Percentiles rank a stretch among this genome's conserved stretches.
phyloP scores from a whole-genome alignment of 805 yeast genomes.

The Kluyveromyces nonfermentans region DNA sequence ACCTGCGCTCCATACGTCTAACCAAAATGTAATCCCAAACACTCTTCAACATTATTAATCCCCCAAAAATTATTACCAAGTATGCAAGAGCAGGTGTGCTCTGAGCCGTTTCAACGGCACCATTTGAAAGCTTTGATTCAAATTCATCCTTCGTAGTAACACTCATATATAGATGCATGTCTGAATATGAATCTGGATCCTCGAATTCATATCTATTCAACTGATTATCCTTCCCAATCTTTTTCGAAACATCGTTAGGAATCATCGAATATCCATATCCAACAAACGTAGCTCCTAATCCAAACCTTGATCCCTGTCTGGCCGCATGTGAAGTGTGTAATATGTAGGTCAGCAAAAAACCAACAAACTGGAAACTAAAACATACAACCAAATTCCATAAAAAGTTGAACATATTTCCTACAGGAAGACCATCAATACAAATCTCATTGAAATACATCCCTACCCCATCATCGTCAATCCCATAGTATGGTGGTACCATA shows the following conservation, averaged over 20 bases:
- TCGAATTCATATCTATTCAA: slow-evolving; percentile 40
- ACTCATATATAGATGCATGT: slow-evolving; percentile 19
- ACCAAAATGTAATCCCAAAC: slow-evolving; percentile 65
- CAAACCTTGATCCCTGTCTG: slow-evolving; percentile 88
- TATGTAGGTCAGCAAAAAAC: slow-evolving; percentile 81
- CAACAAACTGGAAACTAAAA: slow-evolving; percentile 87
- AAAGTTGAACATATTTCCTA: slow-evolving; percentile 81
- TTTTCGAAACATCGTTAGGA: slow-evolving; percentile 33
- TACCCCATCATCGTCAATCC: slow-evolving; percentile 61
- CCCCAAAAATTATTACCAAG: slow-evolving; percentile 58
- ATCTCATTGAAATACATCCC: slow-evolving; percentile 67
- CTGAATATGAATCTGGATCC: slow-evolving; percentile 51
- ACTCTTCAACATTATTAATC: slow-evolving; percentile 55
- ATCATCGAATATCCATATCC: slow-evolving; percentile 54
- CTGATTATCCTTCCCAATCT: slow-evolving; percentile 24
- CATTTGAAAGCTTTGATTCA: slow-evolving; percentile 24
- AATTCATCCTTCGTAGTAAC: slow-evolving; percentile 20
- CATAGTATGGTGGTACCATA: slow-evolving; percentile 95
- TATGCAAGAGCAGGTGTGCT: slow-evolving; percentile 49
- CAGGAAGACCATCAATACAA: slow-evolving; percentile 91
- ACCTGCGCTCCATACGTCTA: slow-evolving; percentile 56
- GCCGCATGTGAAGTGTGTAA: slow-evolving; percentile 97
- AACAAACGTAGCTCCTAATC: slow-evolving; percentile 77
- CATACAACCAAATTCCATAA: slow-evolving; percentile 86
- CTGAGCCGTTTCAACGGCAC: slow-evolving; percentile 24